phyloP scores from a whole-genome alignment of 257 asterid species.

The Fraxinus quadrangulata region DNA sequence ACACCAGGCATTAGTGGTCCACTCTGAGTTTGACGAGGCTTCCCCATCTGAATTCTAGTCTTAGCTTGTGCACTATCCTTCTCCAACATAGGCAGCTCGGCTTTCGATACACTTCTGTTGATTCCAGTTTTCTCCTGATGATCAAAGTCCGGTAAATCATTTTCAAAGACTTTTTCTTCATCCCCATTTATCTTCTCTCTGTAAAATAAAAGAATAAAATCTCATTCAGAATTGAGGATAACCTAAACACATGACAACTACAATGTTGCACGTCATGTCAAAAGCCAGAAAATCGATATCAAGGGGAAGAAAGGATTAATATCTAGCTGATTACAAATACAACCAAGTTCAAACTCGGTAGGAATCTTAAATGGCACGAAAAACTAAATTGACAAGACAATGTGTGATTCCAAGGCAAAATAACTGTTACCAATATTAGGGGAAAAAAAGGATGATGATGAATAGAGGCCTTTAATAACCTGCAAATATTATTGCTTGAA shows the following conservation, averaged over 20 bases:
- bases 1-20: constrained; percentile 85
- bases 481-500: constrained; percentile 32
- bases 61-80: constrained; percentile 56
- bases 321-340: constrained; percentile 9
- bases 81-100: constrained; percentile 54
- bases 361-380: constrained; percentile 1
- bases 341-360: constrained; percentile 13
- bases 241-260: not conserved
- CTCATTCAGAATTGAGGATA: not conserved
- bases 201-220: constrained; percentile 29
- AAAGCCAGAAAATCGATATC: not conserved
- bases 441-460: not conserved
- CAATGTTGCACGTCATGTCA: constrained; percentile 13
- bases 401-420: not conserved
- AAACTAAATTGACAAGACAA: not conserved
- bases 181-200: constrained; percentile 53
- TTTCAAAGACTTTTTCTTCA: constrained; percentile 45
- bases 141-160: constrained; percentile 45
- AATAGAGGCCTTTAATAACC: constrained; percentile 33
- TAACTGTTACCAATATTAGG: not conserved
- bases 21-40: constrained; percentile 79
- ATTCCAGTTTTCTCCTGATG: constrained; percentile 41
- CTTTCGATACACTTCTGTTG: constrained; percentile 46
- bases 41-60: constrained; percentile 52
- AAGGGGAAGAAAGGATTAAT: not conserved